A percentile compares a stretch with the other conserved stretches of the same genome.
These are phyloP conservation scores for Aspergillus spinulosporus DNA, from an alignment of 2,329 filamentous ascomycete genomes.

Conservation along the genomic window DNA sequence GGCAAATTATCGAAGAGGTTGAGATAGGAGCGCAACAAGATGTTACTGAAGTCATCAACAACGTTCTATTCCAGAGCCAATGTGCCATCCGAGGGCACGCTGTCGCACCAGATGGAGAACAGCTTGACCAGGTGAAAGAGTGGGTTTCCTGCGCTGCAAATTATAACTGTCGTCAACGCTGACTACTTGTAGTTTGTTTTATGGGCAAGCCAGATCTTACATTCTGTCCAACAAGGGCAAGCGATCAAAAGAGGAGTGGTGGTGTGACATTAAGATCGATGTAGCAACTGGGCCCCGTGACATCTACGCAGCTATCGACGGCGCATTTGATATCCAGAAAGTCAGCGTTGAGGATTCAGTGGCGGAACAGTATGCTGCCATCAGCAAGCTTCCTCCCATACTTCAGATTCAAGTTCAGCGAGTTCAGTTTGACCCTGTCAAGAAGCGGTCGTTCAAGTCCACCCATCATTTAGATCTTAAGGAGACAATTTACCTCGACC, in stretches of 20 bases:
- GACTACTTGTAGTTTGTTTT: constrained; percentile 48
- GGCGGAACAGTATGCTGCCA: constrained; percentile 66
- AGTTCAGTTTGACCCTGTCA: constrained; percentile 67
- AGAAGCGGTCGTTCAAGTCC: constrained; percentile 66
- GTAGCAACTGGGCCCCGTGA: constrained; percentile 60
- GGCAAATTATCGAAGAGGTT: constrained; percentile 50
- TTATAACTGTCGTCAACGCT: background rate
- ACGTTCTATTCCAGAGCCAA: constrained; percentile 86
- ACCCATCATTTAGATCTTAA: constrained; percentile 76
- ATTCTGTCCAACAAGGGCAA: constrained; percentile 48
- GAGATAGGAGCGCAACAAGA: constrained; percentile 79
- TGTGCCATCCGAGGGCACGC: constrained; percentile 77
- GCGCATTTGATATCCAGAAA: constrained; percentile 77
- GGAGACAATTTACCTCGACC: constrained; percentile 79
- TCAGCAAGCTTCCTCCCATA: constrained; percentile 76
- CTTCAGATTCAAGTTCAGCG: constrained; percentile 88
- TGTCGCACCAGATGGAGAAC: constrained; percentile 68
- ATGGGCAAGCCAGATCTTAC: constrained; percentile 48
- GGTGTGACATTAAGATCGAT: constrained; percentile 64
- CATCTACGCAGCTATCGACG: constrained; percentile 82
- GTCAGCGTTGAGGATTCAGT: constrained; percentile 65
- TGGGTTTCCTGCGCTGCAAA: constrained; percentile 25
- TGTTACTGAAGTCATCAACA: constrained; percentile 92
- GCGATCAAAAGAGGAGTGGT: constrained; percentile 57
- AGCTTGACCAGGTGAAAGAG: constrained; percentile 76